phyloP scores from a whole-genome alignment of 345 rosid species.

The Theobroma cacao region DNA sequence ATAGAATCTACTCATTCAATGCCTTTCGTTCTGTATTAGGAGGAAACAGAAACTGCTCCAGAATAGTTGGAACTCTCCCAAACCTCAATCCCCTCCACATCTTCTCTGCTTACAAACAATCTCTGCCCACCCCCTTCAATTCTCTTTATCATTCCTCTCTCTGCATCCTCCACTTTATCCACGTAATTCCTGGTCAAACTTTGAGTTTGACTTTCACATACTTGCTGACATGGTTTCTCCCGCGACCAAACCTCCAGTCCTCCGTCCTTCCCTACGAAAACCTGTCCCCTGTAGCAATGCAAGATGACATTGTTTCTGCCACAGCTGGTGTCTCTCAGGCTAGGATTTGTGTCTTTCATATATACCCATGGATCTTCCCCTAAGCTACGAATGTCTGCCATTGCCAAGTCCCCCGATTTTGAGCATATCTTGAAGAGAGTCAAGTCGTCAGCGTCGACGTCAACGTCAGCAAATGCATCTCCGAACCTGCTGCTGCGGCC shows the following conservation, averaged over 20 bases:
- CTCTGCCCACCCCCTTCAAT: conserved; percentile 86
- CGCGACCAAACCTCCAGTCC: conserved; percentile 85
- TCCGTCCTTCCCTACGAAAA: conserved; percentile 74
- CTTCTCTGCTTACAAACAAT: conserved; percentile 68
- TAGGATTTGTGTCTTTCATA: conserved; percentile 58
- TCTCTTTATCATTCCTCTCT: conserved; percentile 62
- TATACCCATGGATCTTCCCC: conserved; percentile 89
- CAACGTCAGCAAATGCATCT: conserved; percentile 82
- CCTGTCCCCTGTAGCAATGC: conserved; percentile 72
- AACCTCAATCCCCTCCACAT: conserved; percentile 81
- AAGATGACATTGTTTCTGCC: conserved; percentile 39
- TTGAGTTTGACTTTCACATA: neutral
- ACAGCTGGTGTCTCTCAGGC: conserved; percentile 29
- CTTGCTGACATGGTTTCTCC: conserved; percentile 5
- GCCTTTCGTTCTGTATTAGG: neutral
- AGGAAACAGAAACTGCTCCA: conserved; percentile 21
- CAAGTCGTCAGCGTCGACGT: conserved; percentile 50
- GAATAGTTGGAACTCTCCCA: conserved; percentile 72
- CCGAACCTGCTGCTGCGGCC: conserved; percentile 89
- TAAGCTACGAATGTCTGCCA: conserved; percentile 78
- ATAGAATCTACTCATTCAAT: neutral
- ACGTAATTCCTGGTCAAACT: conserved; percentile 69
- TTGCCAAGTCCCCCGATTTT: conserved; percentile 78
- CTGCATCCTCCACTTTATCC: conserved; percentile 58
- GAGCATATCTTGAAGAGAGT: conserved; percentile 77